Evolutionary conservation across 441 rosid genomes (phyloP).

Genomic region (Erodium moschatum): DNA sequence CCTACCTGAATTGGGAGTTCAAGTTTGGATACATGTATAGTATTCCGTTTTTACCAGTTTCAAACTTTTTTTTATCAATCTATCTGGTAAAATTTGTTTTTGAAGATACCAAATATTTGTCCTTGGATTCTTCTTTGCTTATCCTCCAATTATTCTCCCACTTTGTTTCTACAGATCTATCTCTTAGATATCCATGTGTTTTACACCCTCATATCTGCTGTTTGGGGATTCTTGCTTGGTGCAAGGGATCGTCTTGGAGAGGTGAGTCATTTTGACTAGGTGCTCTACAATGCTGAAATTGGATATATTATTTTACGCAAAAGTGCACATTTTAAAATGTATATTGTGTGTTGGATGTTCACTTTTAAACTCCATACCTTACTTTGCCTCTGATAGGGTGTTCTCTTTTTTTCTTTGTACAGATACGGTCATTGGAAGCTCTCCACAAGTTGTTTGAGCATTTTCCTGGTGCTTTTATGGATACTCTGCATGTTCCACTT

Average conservation of each 20-base stretch:
- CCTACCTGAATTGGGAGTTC: not conserved
- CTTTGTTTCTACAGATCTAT: slow-evolving; percentile 57
- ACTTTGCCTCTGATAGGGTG: not conserved
- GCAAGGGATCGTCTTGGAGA: slow-evolving; percentile 98
- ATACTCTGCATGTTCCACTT: slow-evolving; percentile 51
- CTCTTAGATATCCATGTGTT: slow-evolving; percentile 74
- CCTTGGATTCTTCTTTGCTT: not conserved
- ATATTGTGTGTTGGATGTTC: not conserved
- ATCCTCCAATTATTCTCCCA: not conserved
- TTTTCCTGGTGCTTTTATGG: slow-evolving; percentile 79
- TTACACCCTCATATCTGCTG: slow-evolving; percentile 82
- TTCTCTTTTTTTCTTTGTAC: slow-evolving; percentile 19
- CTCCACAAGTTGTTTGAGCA: slow-evolving; percentile 77
- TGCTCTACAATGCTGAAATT: not conserved
- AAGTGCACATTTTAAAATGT: too few relatives aligned
- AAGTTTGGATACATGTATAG: not conserved
- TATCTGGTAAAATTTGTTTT: not conserved
- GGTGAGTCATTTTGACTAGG: slow-evolving; percentile 38
- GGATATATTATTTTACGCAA: too few relatives aligned
- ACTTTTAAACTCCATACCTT: not conserved
- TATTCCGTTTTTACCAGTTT: too few relatives aligned
- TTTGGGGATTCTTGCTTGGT: slow-evolving; percentile 90
- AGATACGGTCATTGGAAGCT: slow-evolving; percentile 90
- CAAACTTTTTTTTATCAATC: not conserved
- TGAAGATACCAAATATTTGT: not conserved